Evolutionary conservation across 441 rosid genomes (phyloP).

Genomic region (Jatropha podagrica): DNA sequence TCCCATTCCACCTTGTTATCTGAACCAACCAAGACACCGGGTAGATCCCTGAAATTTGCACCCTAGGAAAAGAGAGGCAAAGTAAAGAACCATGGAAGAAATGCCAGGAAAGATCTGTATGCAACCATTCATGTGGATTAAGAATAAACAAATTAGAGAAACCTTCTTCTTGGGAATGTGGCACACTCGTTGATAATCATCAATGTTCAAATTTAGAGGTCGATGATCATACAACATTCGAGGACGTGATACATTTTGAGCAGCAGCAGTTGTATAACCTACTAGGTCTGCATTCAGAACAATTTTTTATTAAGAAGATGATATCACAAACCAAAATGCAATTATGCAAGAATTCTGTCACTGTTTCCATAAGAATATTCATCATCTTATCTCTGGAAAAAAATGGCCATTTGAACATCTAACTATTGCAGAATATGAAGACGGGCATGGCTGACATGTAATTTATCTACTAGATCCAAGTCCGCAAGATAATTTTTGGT

Average conservation of each 20-base stretch:
- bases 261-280: conserved; percentile 2
- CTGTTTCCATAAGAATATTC: background rate
- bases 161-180: conserved; percentile 20
- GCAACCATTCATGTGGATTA: background rate
- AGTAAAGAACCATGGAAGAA: background rate
- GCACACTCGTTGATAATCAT: conserved; percentile 17
- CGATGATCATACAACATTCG: conserved; percentile 14
- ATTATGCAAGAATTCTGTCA: background rate
- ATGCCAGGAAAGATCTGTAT: background rate
- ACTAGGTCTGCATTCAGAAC: conserved; percentile 13
- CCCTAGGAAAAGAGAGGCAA: conserved; percentile 7
- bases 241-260: background rate
- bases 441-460: too few species aligned
- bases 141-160: background rate
- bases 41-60: conserved; percentile 21
- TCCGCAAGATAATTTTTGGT: background rate
- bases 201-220: conserved; percentile 16
- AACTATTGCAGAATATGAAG: too few species aligned
- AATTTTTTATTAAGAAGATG: background rate
- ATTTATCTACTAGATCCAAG: background rate
- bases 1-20: conserved; percentile 17
- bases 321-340: background rate
- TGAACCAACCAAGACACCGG: conserved; percentile 9
- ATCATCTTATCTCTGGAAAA: background rate
- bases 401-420: background rate